Evolutionary conservation across 140 eudicot genomes (phyloP).

Genomic region (Senecio squalidus): DNA sequence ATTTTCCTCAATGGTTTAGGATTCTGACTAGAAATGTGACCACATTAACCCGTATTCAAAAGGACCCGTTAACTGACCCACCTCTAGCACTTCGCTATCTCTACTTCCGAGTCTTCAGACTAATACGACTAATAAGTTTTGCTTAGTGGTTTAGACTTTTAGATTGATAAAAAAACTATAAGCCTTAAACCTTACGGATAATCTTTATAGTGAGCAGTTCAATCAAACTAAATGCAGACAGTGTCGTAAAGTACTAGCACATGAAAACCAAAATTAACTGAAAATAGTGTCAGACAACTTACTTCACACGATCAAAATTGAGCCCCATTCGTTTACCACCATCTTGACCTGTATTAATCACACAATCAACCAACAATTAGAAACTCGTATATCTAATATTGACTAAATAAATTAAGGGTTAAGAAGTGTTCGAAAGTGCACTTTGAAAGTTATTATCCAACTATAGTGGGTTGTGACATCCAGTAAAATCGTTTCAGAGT

Average conservation of each 20-base stretch:
- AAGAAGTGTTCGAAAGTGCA: background rate
- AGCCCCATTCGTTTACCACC: constrained; percentile 95
- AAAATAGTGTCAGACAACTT: constrained; percentile 33
- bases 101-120: too few relatives aligned
- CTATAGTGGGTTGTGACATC: background rate
- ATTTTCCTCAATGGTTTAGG: background rate
- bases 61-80: too few relatives aligned
- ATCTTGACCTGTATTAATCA: constrained; percentile 65
- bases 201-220: too few relatives aligned
- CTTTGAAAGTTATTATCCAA: background rate
- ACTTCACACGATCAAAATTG: constrained; percentile 90
- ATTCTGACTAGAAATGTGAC: too few relatives aligned
- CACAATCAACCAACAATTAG: constrained; percentile 16
- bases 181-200: background rate
- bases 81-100: too few relatives aligned
- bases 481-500: too few relatives aligned
- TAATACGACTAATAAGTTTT: background rate
- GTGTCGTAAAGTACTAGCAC: background rate
- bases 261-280: background rate
- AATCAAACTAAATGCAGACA: background rate
- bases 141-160: background rate
- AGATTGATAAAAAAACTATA: background rate
- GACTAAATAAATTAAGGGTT: background rate
- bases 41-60: too few relatives aligned
- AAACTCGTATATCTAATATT: background rate